Base-by-base conservation (phyloP, 805 yeast genomes). In the Candida rishiriensis region DNA sequence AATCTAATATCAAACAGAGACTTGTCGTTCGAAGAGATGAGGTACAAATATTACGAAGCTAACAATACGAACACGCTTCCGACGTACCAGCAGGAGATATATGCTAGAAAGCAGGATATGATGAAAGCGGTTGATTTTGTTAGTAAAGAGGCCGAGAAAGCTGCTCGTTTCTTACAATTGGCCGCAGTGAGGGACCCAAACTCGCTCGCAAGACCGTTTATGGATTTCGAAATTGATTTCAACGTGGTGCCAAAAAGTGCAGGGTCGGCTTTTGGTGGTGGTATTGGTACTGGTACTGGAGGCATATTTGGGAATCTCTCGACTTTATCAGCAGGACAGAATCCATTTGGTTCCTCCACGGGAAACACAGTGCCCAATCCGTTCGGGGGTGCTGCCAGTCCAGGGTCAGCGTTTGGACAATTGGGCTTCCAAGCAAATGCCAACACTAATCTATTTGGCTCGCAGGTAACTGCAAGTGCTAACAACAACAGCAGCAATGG, bases 131-230 rank as follows among this genome's bases (percentile, higher is more conserved):
- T 72, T 1, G 44, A 60, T 1, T 68, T 63, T 36, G 39, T 80
- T 3, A 55, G 54, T 10, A 60, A 58, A 0, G 73, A 76, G 43
- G 57, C 76, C 2, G 62, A 64, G 17, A 69, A 71, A 51, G 85
- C 83, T 7, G 83, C 82, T 1, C 66, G 85, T 39, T 81, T 72
- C 56, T 56, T 73, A n/a, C 85, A 81, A 47, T 51, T 69, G 16
- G 64, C 75, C 5, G 70, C 75, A 59, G 59, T 36, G 54, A 63
- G 34, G 39, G 61, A 36, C 13, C 44, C 53, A 13, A 47, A 38
- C 35, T 56, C 51, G 4, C 41, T 56, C 3, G 50, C 56, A 9
- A 63, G 63, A 29, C 62, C 65, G 0, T 71, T 69, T 39, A 54
- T 70, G 2, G 61, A 64, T 2, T 63, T 64, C 26, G 60, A 66